Evolutionary conservation across 768 basidiomycete genomes (phyloP).

Genomic region (Lactarius pseudohatsudake): DNA sequence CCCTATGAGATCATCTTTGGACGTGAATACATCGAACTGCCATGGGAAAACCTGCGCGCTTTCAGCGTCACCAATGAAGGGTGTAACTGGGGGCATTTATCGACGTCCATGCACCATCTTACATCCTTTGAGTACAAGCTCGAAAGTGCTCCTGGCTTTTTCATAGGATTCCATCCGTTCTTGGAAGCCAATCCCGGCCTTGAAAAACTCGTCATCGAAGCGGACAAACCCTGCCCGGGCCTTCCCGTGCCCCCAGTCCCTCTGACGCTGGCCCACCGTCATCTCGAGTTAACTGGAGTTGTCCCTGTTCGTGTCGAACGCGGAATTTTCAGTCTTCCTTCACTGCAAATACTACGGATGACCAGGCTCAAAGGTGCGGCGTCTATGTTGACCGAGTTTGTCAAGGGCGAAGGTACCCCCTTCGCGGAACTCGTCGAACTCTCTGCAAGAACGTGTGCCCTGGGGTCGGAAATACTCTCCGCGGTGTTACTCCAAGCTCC

Average conservation of each 20-base stretch:
- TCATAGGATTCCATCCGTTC: constrained; percentile 23
- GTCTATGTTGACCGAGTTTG: not conserved
- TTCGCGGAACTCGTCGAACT: constrained; percentile 22
- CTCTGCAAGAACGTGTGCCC: not conserved
- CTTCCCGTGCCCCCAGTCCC: not conserved
- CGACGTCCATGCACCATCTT: constrained; percentile 6
- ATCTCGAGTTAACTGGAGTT: constrained; percentile 20
- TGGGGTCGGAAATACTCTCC: not conserved
- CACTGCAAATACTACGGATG: constrained; percentile 19
- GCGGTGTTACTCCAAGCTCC: not conserved
- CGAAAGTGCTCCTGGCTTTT: not conserved
- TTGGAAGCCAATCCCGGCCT: constrained; percentile 31
- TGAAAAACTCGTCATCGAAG: constrained; percentile 19
- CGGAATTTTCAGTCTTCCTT: constrained; percentile 15
- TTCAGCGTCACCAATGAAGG: constrained; percentile 8
- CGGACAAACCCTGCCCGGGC: no score
- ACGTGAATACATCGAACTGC: not conserved
- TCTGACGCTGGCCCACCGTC: constrained; percentile 15
- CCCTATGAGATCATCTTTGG: not conserved
- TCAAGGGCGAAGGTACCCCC: constrained; percentile 13
- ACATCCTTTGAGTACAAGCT: constrained; percentile 27
- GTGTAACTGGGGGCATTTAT: constrained; percentile 10
- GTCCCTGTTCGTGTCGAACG: not conserved
- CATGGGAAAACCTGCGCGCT: constrained; percentile 12
- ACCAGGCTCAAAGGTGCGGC: not conserved